Evolutionary conservation across 495 filamentous ascomycete species (phyloP).

Genomic region (Xylaria longipes): DNA sequence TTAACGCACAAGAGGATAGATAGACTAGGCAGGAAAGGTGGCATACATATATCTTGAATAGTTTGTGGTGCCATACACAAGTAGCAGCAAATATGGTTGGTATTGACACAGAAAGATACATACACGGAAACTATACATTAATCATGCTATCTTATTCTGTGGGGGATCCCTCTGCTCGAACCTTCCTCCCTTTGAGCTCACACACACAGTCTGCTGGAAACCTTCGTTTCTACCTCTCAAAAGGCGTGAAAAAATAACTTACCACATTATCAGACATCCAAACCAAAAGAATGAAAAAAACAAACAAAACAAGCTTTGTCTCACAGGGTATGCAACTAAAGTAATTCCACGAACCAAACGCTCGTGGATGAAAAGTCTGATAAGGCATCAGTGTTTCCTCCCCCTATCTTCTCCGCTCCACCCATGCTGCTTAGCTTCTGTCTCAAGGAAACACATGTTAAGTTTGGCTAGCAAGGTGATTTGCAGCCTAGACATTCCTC

Average conservation of each 20-base stretch:
- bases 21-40: background rate
- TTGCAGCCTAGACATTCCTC: constrained; percentile 48
- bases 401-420: constrained; percentile 14
- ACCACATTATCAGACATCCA: constrained; percentile 16
- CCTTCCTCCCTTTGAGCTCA: constrained; percentile 10
- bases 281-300: constrained; percentile 14
- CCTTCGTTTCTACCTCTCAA: constrained; percentile 10
- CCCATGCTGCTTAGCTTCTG: constrained; percentile 29
- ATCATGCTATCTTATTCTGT: constrained; percentile 31
- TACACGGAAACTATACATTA: constrained; percentile 44
- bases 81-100: constrained; percentile 2
- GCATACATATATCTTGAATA: background rate
- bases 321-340: constrained; percentile 10
- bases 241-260: background rate
- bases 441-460: constrained; percentile 37
- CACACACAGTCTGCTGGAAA: constrained; percentile 16
- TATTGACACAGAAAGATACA: constrained; percentile 40
- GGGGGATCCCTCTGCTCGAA: constrained; percentile 26
- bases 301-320: constrained; percentile 21
- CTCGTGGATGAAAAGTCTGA: constrained; percentile 3
- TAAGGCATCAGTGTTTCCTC: background rate
- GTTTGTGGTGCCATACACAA: background rate
- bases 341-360: background rate
- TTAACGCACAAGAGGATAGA: background rate
- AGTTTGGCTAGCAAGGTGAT: constrained; percentile 55